Percentiles rank a stretch among this genome's conserved stretches.
Evolutionary conservation across 2,329 filamentous ascomycete genomes (phyloP).

Genomic region (Lachnellula willkommii): DNA sequence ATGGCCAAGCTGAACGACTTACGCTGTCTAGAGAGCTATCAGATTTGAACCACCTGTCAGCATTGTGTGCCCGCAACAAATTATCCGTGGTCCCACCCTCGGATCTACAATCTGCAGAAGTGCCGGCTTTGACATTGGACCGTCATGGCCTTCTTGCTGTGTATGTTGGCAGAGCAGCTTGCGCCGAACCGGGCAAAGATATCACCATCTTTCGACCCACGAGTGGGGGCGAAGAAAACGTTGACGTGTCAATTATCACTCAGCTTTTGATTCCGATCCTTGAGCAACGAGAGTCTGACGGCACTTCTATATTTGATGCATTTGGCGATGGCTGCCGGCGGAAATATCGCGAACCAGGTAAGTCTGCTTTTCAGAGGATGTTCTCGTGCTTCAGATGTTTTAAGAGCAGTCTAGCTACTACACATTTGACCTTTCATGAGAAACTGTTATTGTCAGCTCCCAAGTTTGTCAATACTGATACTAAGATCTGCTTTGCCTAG

Average conservation of each 20-base stretch:
- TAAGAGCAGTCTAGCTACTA: no score
- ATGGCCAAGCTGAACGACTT: not conserved
- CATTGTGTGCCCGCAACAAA: not conserved
- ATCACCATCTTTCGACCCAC: constrained; percentile 1
- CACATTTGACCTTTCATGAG: no score
- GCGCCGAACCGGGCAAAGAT: not conserved
- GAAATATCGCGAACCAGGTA: not conserved
- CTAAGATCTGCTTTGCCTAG: not conserved
- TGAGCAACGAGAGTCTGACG: not conserved
- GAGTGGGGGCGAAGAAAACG: not conserved
- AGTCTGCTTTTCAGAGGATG: no score
- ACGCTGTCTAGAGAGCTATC: not conserved
- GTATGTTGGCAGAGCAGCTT: constrained; percentile 1
- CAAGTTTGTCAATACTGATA: no score
- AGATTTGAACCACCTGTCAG: not conserved
- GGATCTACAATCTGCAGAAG: not conserved
- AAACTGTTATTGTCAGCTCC: no score
- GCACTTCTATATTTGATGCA: constrained; percentile 1
- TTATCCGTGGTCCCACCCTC: not conserved
- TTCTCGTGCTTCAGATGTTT: no score
- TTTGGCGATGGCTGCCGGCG: not conserved
- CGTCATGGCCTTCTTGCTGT: not conserved
- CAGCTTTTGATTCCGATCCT: not conserved
- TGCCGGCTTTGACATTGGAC: not conserved
- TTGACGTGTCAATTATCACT: constrained; percentile 2